Conservation (phyloP, 345 rosid genomes). For the Draba incana region DNA sequence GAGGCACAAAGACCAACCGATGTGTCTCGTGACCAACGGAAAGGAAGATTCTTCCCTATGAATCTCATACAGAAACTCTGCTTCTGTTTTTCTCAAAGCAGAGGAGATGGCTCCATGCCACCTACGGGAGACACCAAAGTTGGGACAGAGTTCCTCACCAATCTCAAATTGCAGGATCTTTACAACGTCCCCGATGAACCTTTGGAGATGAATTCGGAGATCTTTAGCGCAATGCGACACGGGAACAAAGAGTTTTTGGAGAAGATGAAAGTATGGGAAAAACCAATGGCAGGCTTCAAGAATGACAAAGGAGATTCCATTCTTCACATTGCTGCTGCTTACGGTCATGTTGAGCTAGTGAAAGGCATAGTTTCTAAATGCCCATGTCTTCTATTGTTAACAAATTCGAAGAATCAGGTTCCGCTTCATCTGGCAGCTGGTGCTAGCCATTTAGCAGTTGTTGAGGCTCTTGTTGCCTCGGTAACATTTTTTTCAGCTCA, state of each 20-base stretch:
- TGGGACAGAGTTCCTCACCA: too few relatives aligned
- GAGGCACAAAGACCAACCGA: conserved; percentile 4
- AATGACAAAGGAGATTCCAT: not conserved
- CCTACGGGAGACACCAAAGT: too few relatives aligned
- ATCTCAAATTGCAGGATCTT: too few relatives aligned
- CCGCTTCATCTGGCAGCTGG: conserved; percentile 27
- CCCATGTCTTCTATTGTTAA: not conserved
- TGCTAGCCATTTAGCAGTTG: not conserved
- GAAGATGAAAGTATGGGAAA: not conserved
- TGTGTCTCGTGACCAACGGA: conserved; percentile 4
- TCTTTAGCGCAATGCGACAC: not conserved
- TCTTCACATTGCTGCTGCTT: not conserved
- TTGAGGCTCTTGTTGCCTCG: not conserved
- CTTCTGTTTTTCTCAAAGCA: too few relatives aligned
- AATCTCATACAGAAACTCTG: conserved; percentile 1
- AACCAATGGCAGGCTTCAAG: not conserved
- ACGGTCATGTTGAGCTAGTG: not conserved
- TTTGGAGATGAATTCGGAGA: not conserved
- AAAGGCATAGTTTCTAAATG: not conserved
- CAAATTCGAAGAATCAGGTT: conserved; percentile 3
- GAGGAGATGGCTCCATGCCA: too few relatives aligned
- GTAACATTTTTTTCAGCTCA: not conserved
- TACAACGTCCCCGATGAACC: not conserved
- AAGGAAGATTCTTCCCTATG: not conserved
- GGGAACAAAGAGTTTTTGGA: not conserved